These are phyloP conservation scores for Mortierella sp. DNA, from an alignment of 371 early-diverging fungal genomes.

Conservation along the genomic window DNA sequence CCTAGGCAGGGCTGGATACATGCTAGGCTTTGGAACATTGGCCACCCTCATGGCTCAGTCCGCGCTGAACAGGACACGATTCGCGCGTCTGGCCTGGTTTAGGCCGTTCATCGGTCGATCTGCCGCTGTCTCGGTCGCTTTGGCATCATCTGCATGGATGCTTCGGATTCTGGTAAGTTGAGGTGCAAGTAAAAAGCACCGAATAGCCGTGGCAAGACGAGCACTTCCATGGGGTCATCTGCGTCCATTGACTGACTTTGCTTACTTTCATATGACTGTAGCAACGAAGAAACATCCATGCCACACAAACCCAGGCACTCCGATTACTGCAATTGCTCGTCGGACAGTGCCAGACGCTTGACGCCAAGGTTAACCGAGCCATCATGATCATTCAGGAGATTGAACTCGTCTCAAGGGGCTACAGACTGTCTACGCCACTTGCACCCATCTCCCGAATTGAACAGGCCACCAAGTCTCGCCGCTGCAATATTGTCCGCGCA, in stretches of 20 bases:
- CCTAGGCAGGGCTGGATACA: constrained; percentile 38
- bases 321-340: constrained; percentile 60
- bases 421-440: constrained; percentile 69
- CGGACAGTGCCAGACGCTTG: constrained; percentile 63
- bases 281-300: constrained; percentile 63
- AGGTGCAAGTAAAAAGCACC: too few relatives aligned
- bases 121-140: constrained; percentile 28
- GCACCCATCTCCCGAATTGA: constrained; percentile 77
- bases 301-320: constrained; percentile 62
- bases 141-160: constrained; percentile 48
- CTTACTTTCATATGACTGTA: constrained; percentile 8
- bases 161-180: constrained; percentile 38
- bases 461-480: constrained; percentile 64
- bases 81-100: constrained; percentile 34
- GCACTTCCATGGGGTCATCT: too few relatives aligned
- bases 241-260: too few relatives aligned
- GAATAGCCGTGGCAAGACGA: too few relatives aligned
- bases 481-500: constrained; percentile 59
- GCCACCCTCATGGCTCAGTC: constrained; percentile 37
- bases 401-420: constrained; percentile 78
- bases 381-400: constrained; percentile 77
- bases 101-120: constrained; percentile 31
- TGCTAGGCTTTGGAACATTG: constrained; percentile 40
- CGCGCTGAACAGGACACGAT: constrained; percentile 28
- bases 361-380: constrained; percentile 68